Conservation (phyloP, 352 stramenopile genomes). For the Halophytophthora polymorphica region DNA sequence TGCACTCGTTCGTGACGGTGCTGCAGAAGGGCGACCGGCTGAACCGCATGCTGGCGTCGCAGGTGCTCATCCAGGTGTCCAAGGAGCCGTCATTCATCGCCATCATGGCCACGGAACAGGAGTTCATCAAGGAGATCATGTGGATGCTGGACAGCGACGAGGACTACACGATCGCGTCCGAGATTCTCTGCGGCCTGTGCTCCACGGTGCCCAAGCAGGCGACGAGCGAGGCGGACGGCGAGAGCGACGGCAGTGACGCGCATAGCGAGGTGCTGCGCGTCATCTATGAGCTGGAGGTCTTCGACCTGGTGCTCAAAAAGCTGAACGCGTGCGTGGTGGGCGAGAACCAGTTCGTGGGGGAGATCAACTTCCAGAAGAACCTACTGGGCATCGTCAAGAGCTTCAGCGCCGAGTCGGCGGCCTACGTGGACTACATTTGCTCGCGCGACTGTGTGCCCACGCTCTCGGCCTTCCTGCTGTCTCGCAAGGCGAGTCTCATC, state of each 20-base stretch:
- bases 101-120: constrained; percentile 44
- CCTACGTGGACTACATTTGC: constrained; percentile 63
- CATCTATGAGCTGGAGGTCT: constrained; percentile 58
- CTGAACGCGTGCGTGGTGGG: constrained; percentile 66
- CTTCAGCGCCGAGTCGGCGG: constrained; percentile 56
- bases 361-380: constrained; percentile 79
- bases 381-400: constrained; percentile 73
- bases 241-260: constrained; percentile 12
- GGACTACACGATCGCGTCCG: constrained; percentile 62
- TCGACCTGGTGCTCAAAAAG: constrained; percentile 66
- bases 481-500: constrained; percentile 60
- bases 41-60: constrained; percentile 69
- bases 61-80: constrained; percentile 63
- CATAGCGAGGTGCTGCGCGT: constrained; percentile 50
- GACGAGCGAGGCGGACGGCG: constrained; percentile 12
- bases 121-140: constrained; percentile 71
- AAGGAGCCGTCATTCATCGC: constrained; percentile 57
- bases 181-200: constrained; percentile 70
- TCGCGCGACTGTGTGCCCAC: constrained; percentile 45
- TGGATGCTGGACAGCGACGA: constrained; percentile 73
- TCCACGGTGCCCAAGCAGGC: constrained; percentile 38
- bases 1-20: constrained; percentile 61
- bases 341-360: constrained; percentile 64
- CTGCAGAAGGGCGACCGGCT: constrained; percentile 55
- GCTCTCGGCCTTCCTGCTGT: constrained; percentile 66